Evolutionary conservation across 805 yeast species (phyloP).

Genomic region (Sungouiella thailandica): DNA sequence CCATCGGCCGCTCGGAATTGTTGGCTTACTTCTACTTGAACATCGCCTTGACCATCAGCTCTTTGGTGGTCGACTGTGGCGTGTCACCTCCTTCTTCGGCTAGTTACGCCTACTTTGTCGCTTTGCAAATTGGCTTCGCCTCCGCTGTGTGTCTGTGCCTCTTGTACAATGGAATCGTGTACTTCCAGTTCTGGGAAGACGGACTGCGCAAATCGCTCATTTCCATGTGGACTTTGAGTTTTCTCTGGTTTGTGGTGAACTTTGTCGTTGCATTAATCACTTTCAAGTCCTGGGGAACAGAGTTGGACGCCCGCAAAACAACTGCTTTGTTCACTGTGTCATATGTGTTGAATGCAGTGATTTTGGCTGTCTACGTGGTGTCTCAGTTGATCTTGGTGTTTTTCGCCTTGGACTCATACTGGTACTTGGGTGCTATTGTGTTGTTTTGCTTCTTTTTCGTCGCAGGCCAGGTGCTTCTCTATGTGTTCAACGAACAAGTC

Average conservation of each 20-base stretch:
- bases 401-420: slow-evolving; percentile 64
- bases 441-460: slow-evolving; percentile 70
- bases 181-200: slow-evolving; percentile 93
- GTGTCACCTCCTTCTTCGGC: slow-evolving; percentile 81
- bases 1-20: slow-evolving; percentile 90
- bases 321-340: slow-evolving; percentile 64
- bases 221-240: slow-evolving; percentile 47
- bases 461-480: slow-evolving; percentile 73
- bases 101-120: slow-evolving; percentile 77
- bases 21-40: slow-evolving; percentile 61
- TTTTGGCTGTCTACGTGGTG: slow-evolving; percentile 56
- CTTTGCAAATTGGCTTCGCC: slow-evolving; percentile 70
- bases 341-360: slow-evolving; percentile 66
- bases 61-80: slow-evolving; percentile 85
- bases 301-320: slow-evolving; percentile 49
- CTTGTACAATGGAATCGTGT: slow-evolving; percentile 69
- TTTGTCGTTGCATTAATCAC: slow-evolving; percentile 69
- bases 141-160: slow-evolving; percentile 69
- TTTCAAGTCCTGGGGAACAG: slow-evolving; percentile 57
- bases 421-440: slow-evolving; percentile 86
- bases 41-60: slow-evolving; percentile 53
- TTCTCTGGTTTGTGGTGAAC: slow-evolving; percentile 55
- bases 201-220: slow-evolving; percentile 69
- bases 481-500: slow-evolving; percentile 60
- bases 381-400: slow-evolving; percentile 67